These are phyloP conservation scores for Apophysomyces variabilis DNA, from an alignment of 371 early-diverging fungal species.

Conservation along the genomic window DNA sequence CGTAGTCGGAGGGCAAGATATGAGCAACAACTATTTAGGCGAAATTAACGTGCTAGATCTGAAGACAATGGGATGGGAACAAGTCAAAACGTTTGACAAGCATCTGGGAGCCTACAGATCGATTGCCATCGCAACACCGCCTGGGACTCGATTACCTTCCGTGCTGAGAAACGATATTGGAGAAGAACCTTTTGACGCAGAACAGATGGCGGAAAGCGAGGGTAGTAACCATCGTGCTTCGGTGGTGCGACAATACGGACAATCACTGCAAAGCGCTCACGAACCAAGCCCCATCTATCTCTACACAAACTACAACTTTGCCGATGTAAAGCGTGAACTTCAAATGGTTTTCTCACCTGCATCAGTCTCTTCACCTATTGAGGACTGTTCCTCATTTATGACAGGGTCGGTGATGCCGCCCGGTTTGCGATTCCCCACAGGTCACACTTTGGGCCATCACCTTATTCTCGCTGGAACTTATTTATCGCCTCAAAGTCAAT, in stretches of 20 bases:
- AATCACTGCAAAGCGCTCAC: constrained; percentile 19
- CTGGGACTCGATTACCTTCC: constrained; percentile 30
- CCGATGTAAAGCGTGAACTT: constrained; percentile 76
- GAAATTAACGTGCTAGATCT: constrained; percentile 81
- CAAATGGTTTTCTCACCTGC: constrained; percentile 65
- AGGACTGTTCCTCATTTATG: constrained; percentile 66
- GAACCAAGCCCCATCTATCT: constrained; percentile 57
- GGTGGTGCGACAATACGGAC: constrained; percentile 19
- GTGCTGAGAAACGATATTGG: constrained; percentile 14
- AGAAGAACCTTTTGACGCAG: background rate
- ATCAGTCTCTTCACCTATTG: constrained; percentile 48
- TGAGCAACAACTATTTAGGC: constrained; percentile 75
- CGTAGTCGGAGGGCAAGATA: constrained; percentile 84
- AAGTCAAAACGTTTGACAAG: constrained; percentile 67
- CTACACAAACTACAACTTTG: constrained; percentile 85
- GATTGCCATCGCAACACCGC: constrained; percentile 57
- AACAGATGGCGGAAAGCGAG: constrained; percentile 12
- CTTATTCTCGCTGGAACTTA: constrained; percentile 77
- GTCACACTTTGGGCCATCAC: constrained; percentile 66
- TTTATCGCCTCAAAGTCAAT: constrained; percentile 64
- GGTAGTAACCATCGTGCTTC: constrained; percentile 11
- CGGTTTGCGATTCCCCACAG: constrained; percentile 77
- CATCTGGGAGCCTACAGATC: constrained; percentile 85
- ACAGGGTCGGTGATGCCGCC: constrained; percentile 67
- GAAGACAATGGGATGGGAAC: constrained; percentile 69